These are phyloP conservation scores for Puccinia novopanici DNA, from an alignment of 1,284 basidiomycete genomes.

Conservation along the genomic window DNA sequence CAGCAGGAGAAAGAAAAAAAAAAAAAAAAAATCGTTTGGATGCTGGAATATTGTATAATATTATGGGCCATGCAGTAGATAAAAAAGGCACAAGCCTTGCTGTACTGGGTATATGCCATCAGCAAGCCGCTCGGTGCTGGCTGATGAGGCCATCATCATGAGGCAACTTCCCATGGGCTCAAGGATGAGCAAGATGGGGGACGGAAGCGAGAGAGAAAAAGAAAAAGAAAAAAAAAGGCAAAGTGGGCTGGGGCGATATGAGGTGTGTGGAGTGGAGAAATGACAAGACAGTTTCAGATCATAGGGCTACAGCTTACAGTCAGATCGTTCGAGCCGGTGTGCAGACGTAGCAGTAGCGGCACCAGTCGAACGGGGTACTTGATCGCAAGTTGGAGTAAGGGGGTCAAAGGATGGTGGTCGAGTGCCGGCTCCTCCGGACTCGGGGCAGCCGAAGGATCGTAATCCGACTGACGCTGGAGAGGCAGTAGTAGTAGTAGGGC, in stretches of 20 bases:
- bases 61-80: too few species aligned
- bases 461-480: not conserved
- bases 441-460: not conserved
- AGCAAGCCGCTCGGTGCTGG: not conserved
- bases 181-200: not conserved
- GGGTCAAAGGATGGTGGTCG: not conserved
- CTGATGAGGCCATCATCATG: not conserved
- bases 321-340: not conserved
- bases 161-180: too few species aligned
- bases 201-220: not conserved
- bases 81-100: not conserved
- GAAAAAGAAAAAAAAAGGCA: not conserved
- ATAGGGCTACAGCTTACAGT: not conserved
- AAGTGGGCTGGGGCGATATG: too few species aligned
- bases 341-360: not conserved
- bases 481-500: not conserved
- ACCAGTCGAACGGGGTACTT: conserved; percentile 3
- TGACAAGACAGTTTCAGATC: not conserved
- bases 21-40: not conserved
- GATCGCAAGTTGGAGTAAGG: not conserved
- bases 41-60: not conserved
- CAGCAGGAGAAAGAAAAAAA: not conserved
- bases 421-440: not conserved
- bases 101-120: not conserved
- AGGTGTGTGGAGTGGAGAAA: not conserved